A percentile compares a stretch with the other conserved stretches of the same genome.
Conservation (phyloP, 2,329 filamentous ascomycete genomes). For the Monilinia vaccinii-corymbosi region DNA sequence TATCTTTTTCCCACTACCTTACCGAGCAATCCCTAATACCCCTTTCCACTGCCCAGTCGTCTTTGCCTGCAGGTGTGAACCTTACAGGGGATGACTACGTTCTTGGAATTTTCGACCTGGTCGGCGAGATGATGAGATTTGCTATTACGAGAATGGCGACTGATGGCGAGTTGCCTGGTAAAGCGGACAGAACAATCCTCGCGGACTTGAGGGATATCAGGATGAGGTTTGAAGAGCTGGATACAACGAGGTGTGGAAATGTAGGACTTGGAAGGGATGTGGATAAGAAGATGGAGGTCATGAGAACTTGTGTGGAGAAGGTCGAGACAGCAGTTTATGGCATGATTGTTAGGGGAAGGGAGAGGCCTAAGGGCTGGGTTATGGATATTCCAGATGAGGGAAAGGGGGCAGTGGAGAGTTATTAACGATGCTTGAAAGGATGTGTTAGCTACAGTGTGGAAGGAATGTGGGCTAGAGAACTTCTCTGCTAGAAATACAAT, state of each 20-base stretch:
- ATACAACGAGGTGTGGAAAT: slow-evolving; percentile 41
- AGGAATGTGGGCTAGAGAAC: not conserved
- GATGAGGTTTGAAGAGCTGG: slow-evolving; percentile 64
- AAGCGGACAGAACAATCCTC: slow-evolving; percentile 52
- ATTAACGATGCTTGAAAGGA: slow-evolving; percentile 12
- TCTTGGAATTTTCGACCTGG: slow-evolving; percentile 85
- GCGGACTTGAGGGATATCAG: slow-evolving; percentile 73
- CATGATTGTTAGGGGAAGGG: slow-evolving; percentile 74
- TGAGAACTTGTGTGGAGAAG: slow-evolving; percentile 84
- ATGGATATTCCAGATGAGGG: slow-evolving; percentile 51
- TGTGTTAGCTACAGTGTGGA: not conserved
- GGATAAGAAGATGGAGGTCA: slow-evolving; percentile 73
- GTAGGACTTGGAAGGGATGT: slow-evolving; percentile 52
- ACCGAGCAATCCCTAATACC: slow-evolving; percentile 66
- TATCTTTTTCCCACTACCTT: slow-evolving; percentile 84
- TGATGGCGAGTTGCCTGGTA: slow-evolving; percentile 36
- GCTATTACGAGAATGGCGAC: slow-evolving; percentile 82
- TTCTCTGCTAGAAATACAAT: not conserved
- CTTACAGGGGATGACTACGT: slow-evolving; percentile 80
- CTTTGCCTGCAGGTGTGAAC: slow-evolving; percentile 43
- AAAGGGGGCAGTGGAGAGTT: slow-evolving; percentile 24
- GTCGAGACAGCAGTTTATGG: slow-evolving; percentile 88
- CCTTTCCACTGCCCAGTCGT: slow-evolving; percentile 46
- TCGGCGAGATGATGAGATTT: slow-evolving; percentile 95
- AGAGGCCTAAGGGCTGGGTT: slow-evolving; percentile 86